Evolutionary conservation across 2,329 filamentous ascomycete genomes (phyloP).

Genomic region (Fusarium pseudoanthophilum): DNA sequence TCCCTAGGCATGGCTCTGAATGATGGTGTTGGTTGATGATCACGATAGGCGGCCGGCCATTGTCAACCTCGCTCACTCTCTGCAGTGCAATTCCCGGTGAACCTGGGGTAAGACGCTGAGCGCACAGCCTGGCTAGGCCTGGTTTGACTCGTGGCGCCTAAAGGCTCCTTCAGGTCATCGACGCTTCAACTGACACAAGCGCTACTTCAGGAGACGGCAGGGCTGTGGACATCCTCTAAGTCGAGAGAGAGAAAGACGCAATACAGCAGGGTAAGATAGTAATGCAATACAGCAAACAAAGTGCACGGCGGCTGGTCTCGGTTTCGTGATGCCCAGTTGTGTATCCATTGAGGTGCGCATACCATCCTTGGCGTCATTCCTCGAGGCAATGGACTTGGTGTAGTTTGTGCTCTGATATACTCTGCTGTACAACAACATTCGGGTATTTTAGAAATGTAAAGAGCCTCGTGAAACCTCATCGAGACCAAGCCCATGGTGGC

Average conservation of each 20-base stretch:
- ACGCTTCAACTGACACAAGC: conserved; percentile 34
- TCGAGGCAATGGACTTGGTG: conserved; percentile 17
- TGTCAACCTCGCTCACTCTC: conserved; percentile 14
- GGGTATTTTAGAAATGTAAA: not conserved
- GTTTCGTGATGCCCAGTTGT: not conserved
- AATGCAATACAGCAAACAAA: conserved; percentile 16
- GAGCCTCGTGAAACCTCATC: not conserved
- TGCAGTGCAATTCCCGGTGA: conserved; percentile 20
- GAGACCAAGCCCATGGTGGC: conserved; percentile 1
- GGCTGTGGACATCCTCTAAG: conserved; percentile 4
- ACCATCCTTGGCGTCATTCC: conserved; percentile 18
- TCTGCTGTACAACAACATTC: conserved; percentile 1
- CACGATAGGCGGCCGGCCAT: conserved; percentile 34
- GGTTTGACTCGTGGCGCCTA: conserved; percentile 17
- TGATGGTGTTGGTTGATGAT: conserved; percentile 25
- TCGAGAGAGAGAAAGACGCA: conserved; percentile 10
- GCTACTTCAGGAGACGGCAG: conserved; percentile 17
- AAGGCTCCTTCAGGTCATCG: conserved; percentile 20
- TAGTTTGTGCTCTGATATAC: not conserved
- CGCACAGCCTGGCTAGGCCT: conserved; percentile 29
- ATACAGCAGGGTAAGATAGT: conserved; percentile 6
- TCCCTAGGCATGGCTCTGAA: conserved; percentile 13
- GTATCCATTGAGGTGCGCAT: conserved; percentile 5
- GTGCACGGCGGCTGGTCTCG: conserved; percentile 21
- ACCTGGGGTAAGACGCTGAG: conserved; percentile 26